Evolutionary conservation across 192 early-diverging fungal species (phyloP).

Genomic region (Coemansia reversa): DNA sequence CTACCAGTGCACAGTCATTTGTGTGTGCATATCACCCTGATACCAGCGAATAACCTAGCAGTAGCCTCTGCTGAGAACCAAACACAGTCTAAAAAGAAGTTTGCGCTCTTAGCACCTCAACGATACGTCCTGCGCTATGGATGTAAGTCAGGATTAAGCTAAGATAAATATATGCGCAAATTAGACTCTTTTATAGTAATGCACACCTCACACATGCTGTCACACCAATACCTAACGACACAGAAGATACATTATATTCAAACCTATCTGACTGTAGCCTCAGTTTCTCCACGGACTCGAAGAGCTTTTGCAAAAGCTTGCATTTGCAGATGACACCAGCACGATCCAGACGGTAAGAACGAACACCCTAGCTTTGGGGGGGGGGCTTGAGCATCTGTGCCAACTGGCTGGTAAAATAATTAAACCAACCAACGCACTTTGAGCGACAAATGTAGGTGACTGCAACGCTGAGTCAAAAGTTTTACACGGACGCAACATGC

Average conservation of each 20-base stretch:
- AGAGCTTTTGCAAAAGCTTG: slow-evolving; percentile 58
- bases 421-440: neutral
- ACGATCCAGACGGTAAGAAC: slow-evolving; percentile 52
- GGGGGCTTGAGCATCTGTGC: neutral
- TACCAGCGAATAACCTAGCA: neutral
- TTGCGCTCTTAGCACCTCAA: neutral
- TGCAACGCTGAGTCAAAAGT: slow-evolving; percentile 69
- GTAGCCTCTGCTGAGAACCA: neutral
- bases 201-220: neutral
- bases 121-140: neutral
- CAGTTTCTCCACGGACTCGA: slow-evolving; percentile 61
- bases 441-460: slow-evolving; percentile 53
- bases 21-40: neutral
- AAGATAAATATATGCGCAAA: neutral
- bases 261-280: slow-evolving; percentile 19
- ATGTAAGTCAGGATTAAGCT: neutral
- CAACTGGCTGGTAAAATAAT: neutral
- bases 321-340: slow-evolving; percentile 57
- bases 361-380: slow-evolving; percentile 17
- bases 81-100: neutral
- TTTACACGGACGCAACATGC: slow-evolving; percentile 66
- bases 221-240: neutral
- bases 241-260: neutral
- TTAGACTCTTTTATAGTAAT: neutral
- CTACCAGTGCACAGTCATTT: neutral